Evolutionary conservation across 2,329 filamentous ascomycete species (phyloP), one percentile per base, ranked within the genome.

Genomic region (Ophiostoma perfectum): DNA sequence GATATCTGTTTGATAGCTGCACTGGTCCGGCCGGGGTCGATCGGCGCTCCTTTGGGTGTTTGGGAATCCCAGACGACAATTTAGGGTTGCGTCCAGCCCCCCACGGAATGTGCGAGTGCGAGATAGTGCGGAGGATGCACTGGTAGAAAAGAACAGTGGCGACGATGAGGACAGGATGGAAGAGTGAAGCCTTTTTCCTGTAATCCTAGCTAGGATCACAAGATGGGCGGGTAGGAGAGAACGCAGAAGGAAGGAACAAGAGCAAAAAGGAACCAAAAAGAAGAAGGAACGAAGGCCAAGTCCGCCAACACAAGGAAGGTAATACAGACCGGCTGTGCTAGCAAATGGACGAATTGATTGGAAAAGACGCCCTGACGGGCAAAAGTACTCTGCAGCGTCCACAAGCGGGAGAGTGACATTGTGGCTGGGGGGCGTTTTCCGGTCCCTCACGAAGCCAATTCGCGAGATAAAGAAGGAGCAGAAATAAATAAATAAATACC

Each of bases 61-160:
- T 63, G 60, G 14, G 16, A 63, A 38, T 41, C 58, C 58, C 60
- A 63, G 60, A 63, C 38, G 38, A 62, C 36, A 36, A 36, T 41
- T 62, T 41, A 62, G 58, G 36, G 36, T 62, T 41, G 58, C 12
- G 58, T 62, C 36, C 27, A 62, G 12, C 12, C 58, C 55, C 58
- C 58, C 58, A 55, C 49, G 49, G n/a, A 12, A 12, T 12, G 49
- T 55, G 42, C 3, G 42, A 4, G 42, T 8, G 42, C 12, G 42
- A 44, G 42, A 7, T 9, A 7, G 8, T 44, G 8, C 18, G 27
- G 2, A 11, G 27, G 49, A 36, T 55, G 11, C n/a, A n/a, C n/a
- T n/a, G n/a, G n/a, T n/a, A 55, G 27, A 27, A 16, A n/a, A 55
- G 49, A 45, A 27, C 27, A 27, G 27, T 27, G 27, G 27, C 27